Percentiles rank a stretch among this genome's conserved stretches.
Conservation (phyloP, 805 yeast genomes). For the Kluyveromyces dobzhanskii region DNA sequence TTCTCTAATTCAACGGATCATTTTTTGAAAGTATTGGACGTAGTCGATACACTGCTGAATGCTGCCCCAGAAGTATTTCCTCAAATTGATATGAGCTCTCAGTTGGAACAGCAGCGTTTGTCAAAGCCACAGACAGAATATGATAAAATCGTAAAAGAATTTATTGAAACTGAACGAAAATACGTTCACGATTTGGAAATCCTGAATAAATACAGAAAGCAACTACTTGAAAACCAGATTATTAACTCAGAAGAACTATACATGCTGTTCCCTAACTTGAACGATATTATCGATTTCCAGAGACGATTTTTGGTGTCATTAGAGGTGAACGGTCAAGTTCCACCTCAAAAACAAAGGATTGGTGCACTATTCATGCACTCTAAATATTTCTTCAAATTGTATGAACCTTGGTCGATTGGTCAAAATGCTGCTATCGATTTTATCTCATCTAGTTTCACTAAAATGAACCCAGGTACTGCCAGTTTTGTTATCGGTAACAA, state of each 20-base stretch:
- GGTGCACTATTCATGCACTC: constrained; percentile 86
- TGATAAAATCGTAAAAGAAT: constrained; percentile 67
- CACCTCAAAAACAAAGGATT: constrained; percentile 68
- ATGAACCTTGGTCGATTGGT: constrained; percentile 91
- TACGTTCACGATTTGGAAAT: constrained; percentile 87
- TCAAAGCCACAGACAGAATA: constrained; percentile 22
- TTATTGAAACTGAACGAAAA: constrained; percentile 84
- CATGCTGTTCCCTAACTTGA: constrained; percentile 74
- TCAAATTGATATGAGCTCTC: constrained; percentile 22
- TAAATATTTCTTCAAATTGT: constrained; percentile 75
- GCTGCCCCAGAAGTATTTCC: constrained; percentile 39
- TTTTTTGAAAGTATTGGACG: constrained; percentile 63
- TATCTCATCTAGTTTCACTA: constrained; percentile 37
- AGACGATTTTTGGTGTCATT: constrained; percentile 79
- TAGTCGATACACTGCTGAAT: constrained; percentile 58
- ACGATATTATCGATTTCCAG: constrained; percentile 83
- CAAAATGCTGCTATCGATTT: constrained; percentile 82
- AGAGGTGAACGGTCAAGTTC: constrained; percentile 77
- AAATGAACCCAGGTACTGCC: constrained; percentile 39
- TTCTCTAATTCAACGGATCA: constrained; percentile 77
- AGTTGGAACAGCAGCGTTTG: constrained; percentile 13
- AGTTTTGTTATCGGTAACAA: constrained; percentile 72
- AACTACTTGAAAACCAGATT: constrained; percentile 54
- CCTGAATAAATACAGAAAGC: constrained; percentile 57
- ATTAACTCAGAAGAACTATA: constrained; percentile 75